These are phyloP conservation scores for Thielaviopsis ethacetica DNA, from an alignment of 2,329 filamentous ascomycete species.

Conservation along the genomic window DNA sequence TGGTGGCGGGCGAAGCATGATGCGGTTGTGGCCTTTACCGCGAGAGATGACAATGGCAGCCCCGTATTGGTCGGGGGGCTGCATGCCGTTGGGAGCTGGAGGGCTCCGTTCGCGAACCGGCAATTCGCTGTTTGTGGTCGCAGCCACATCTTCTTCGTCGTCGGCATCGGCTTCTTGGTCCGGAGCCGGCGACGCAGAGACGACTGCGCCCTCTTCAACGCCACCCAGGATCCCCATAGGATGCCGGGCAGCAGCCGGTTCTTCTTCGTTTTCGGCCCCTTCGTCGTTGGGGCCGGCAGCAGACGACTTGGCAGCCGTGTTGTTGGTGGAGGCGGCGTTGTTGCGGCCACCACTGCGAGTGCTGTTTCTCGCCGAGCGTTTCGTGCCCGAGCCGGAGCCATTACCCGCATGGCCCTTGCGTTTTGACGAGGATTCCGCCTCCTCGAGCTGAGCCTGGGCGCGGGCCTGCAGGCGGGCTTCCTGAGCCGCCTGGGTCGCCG, in stretches of 20 bases:
- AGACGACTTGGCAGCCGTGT: conserved; percentile 16
- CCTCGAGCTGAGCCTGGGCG: conserved; percentile 5
- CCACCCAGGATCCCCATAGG: conserved; percentile 20
- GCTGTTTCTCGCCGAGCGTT: conserved; percentile 9
- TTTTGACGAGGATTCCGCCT: conserved; percentile 4
- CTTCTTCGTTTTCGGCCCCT: conserved; percentile 13
- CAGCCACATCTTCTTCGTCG: conserved; percentile 6
- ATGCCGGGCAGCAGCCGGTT: conserved; percentile 11
- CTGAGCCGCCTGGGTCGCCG: conserved; percentile 12
- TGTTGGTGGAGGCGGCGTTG: conserved; percentile 15
- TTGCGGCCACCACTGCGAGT: conserved; percentile 12
- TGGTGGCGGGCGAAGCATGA: conserved; percentile 31
- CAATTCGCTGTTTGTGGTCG: conserved; percentile 13
- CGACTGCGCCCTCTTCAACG: conserved; percentile 9
- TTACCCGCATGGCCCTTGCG: conserved; percentile 8
- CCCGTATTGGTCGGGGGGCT: conserved; percentile 35
- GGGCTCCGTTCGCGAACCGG: conserved; percentile 23
- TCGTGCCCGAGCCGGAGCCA: neutral
- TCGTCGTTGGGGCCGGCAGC: conserved; percentile 4
- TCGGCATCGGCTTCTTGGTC: conserved; percentile 9
- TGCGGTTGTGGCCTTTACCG: conserved; percentile 32
- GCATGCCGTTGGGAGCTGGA: conserved; percentile 22
- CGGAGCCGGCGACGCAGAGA: conserved; percentile 9
- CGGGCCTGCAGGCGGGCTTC: conserved; percentile 11
- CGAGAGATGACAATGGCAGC: conserved; percentile 30